Evolutionary conservation across 331 rosid genomes (phyloP), one percentile per base, ranked within the genome.

Genomic region (Ulmus americana): DNA sequence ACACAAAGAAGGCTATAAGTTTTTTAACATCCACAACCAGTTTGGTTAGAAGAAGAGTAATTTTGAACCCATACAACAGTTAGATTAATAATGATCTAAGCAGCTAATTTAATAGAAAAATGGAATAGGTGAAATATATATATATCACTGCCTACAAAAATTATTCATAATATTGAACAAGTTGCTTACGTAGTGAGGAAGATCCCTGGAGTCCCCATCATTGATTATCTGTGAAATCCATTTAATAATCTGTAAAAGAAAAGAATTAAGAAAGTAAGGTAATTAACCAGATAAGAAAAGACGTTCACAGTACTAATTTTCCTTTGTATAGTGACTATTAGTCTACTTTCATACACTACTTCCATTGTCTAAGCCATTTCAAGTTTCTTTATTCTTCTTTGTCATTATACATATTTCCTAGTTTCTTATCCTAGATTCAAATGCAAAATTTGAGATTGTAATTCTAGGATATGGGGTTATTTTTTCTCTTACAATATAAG

Each of bases 141-240:
- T 18, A 20, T 18, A 54, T 9, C 9, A 20, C 7, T 6, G 5
- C 18, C 2, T 0, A 54, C 5, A 55, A 55, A 67, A 20, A 43
- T n/a, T 16, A 45, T 71, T 52, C 44, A 46, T 4, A 18, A 40
- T 59, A 72, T 11, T 7, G 58, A 61, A 59, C 68, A 40, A 65
- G 71, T 47, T n/a, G 68, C 78, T 87, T 87, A 92, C 98, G 77
- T 83, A 85, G 71, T 79, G 80, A 18, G 98, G 98, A 50, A 92
- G 86, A 67, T 89, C 95, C 78, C 88, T 82, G 28, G 85, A 71
- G 81, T 89, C 98, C 6, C 98, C 98, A 64, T 92, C 98, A 18
- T 74, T 70, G 75, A 89, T 77, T 68, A 82, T 82, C 57, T 79
- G 81, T 12, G 95, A 84, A 60, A 92, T 69, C 98, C 98, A 89